Evolutionary conservation across 148 eudicot species (phyloP).

Genomic region (Rheum nobile): DNA sequence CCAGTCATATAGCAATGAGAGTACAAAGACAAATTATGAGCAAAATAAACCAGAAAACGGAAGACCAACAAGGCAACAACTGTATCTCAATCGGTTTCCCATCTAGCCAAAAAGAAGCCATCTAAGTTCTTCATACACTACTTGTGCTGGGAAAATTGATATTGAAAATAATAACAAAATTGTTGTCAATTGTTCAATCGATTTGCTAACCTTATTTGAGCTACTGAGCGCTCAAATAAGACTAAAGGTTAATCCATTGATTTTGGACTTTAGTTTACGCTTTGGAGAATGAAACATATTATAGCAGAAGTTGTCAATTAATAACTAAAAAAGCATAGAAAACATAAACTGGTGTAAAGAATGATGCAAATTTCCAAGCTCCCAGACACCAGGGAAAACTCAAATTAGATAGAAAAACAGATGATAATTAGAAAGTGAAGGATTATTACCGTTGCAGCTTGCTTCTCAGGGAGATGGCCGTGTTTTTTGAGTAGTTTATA

Average conservation of each 20-base stretch:
- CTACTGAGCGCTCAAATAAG: no score
- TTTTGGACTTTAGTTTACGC: no score
- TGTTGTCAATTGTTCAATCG: background rate
- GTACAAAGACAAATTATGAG: background rate
- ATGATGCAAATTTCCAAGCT: background rate
- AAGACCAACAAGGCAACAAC: background rate
- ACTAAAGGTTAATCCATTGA: no score
- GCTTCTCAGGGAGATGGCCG: slow-evolving; percentile 47
- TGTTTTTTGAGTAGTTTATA: slow-evolving; percentile 39
- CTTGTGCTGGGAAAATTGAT: background rate
- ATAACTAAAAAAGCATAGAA: background rate
- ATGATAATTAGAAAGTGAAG: background rate
- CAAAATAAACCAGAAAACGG: background rate
- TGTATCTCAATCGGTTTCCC: background rate
- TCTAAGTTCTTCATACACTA: background rate
- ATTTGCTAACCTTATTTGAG: no score
- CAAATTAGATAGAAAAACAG: background rate
- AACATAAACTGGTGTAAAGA: background rate
- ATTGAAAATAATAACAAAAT: background rate
- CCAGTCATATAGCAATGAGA: no score
- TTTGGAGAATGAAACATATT: no score
- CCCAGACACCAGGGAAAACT: background rate
- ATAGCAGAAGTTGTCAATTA: no score
- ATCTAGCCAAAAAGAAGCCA: background rate
- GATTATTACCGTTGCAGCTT: slow-evolving; percentile 63